Conservation (phyloP, 495 filamentous ascomycete species). For the Eremomyces bilateralis region DNA sequence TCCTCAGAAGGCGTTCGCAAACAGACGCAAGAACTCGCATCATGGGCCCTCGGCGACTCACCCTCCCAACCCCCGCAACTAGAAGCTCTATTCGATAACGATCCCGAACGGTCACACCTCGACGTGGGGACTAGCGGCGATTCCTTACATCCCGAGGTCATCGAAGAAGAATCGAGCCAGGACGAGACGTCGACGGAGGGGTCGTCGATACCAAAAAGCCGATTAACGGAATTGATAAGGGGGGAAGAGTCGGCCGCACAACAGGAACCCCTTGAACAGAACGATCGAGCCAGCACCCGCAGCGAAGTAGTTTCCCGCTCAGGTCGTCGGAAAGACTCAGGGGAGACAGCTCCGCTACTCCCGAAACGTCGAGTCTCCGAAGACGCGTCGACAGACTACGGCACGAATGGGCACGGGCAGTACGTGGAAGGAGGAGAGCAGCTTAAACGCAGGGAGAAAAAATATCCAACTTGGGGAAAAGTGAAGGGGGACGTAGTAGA, state of each 20-base stretch:
- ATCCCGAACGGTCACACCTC: slow-evolving; percentile 6
- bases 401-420: neutral
- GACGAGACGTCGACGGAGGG: slow-evolving; percentile 27
- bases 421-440: neutral
- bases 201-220: too few relatives aligned
- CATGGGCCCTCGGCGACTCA: slow-evolving; percentile 54
- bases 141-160: slow-evolving; percentile 20
- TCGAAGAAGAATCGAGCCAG: slow-evolving; percentile 39
- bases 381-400: neutral
- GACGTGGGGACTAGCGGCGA: slow-evolving; percentile 8
- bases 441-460: neutral
- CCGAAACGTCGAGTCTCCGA: slow-evolving; percentile 19
- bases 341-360: slow-evolving; percentile 25
- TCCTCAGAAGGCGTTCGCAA: slow-evolving; percentile 60
- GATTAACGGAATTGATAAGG: too few relatives aligned
- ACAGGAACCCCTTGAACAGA: too few relatives aligned
- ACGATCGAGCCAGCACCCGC: too few relatives aligned
- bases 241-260: too few relatives aligned
- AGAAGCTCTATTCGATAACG: slow-evolving; percentile 1
- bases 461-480: neutral
- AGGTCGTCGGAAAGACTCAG: slow-evolving; percentile 11
- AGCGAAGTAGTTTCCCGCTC: too few relatives aligned
- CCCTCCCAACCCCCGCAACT: slow-evolving; percentile 13
- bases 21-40: slow-evolving; percentile 78
- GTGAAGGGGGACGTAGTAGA: too few relatives aligned